Evolutionary conservation across 495 filamentous ascomycete species (phyloP), one percentile per base, ranked within the genome.

Genomic region (Xylaria acuta): DNA sequence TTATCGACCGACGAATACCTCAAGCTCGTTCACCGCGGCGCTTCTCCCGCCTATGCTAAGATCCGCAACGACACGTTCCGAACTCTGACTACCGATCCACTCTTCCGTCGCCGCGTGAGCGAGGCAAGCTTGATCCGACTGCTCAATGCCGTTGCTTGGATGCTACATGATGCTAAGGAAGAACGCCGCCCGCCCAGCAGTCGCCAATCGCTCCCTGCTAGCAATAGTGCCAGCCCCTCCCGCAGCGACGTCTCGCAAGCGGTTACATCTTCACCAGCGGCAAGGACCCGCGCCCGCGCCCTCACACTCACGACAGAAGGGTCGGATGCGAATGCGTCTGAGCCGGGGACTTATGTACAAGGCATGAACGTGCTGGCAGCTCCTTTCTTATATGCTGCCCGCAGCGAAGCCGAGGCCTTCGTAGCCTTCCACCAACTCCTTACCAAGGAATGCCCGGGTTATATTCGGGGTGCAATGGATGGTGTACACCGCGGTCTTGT

Each of bases 291-390:
- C 58, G 80, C 81, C 11, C 83, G 86, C 7, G 86, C 87, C 12
- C 76, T 88, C 49, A 88, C 87, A 8, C 77, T 88, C 69, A 88
- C 86, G 2, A 90, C 86, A 6, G 89, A 92, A 73, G 88, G 86
- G 56, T 90, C 87, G 30, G 87, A 90, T 64, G 64, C 77, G 8
- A 82, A 82, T 69, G 82, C 85, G 1, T 83, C 82, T 20, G 90
- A 92, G 71, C 87, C 90, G 18, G 92, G 92, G 16, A 93, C 93
- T 66, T 99, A 99, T 79, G 97, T 98, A 6, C 96, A 99, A 79
- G 96, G 96, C 70, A 98, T 99, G 96, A 99, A 98, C 78, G 95
- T 98, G n/a, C 88, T 99, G n/a, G 95, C 93, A 45, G 96, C 96
- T 11, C 97, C 96, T 0, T 98, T 99, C 76, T 87, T 98, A 53